Evolutionary conservation across 805 yeast species (phyloP).

Genomic region (Maudiozyma bulderi): DNA sequence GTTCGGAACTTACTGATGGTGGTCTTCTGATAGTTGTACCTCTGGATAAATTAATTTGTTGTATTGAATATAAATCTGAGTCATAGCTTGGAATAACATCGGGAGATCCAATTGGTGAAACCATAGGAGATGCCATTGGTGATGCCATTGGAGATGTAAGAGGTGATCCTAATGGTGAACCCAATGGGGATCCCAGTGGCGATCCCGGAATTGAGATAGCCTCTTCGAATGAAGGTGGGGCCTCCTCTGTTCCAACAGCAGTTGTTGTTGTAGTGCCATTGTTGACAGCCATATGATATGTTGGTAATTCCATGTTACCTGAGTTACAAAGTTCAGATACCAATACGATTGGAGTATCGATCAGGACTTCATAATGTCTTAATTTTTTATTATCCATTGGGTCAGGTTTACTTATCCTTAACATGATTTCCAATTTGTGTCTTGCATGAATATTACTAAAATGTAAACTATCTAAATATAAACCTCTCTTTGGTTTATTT

Average conservation of each 20-base stretch:
- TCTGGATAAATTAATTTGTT: conserved; percentile 17
- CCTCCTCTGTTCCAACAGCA: conserved; percentile 14
- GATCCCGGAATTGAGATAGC: conserved; percentile 42
- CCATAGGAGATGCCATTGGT: conserved; percentile 16
- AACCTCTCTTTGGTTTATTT: conserved; percentile 24
- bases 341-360: conserved; percentile 61
- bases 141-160: conserved; percentile 3
- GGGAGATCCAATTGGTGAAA: conserved; percentile 10
- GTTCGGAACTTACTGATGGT: conserved; percentile 3
- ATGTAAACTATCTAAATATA: conserved; percentile 52
- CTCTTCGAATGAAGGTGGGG: conserved; percentile 55
- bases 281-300: conserved; percentile 23
- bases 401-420: conserved; percentile 57
- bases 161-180: conserved; percentile 17
- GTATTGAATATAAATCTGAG: conserved; percentile 14
- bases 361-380: conserved; percentile 73
- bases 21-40: conserved; percentile 17
- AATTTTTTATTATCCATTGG: conserved; percentile 35
- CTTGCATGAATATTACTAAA: conserved; percentile 51
- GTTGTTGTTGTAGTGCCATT: conserved; percentile 3
- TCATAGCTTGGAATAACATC: conserved; percentile 9
- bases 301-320: conserved; percentile 32
- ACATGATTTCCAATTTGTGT: conserved; percentile 61
- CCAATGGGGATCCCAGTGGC: conserved; percentile 17
- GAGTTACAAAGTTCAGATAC: conserved; percentile 35